Base-by-base conservation (phyloP, 169 alveolate species). In the Condylostoma magnum region DNA sequence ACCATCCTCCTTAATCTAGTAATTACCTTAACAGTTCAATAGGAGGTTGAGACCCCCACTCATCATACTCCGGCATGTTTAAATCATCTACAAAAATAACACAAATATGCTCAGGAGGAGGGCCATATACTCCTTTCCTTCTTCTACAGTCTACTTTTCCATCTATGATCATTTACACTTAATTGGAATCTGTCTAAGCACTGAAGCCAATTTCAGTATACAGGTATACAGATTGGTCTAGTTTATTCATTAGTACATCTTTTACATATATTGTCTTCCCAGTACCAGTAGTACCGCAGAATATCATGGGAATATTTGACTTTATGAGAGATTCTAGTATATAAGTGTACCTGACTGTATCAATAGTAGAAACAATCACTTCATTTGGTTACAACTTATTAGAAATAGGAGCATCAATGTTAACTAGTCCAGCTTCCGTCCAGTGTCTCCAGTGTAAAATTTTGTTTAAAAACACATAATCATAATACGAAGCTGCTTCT, bases 221-320 rank as follows among this genome's bases (percentile, higher is more conserved):
- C 79, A 92, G 69, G 57, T 87, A 95, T 57, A 82, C 68, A 33
- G 86, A 91, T 20, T 89, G 85, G 72, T 83, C 72, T 54, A 87
- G 82, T 1, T 83, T 72, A 46, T 63, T 67, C 25, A 73, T 71
- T 57, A 93, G 86, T 70, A 78, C 84, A 48, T 87, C 89, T 76
- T 77, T 37, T 28, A 83, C 79, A 6, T 93, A 81, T 31, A 86
- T 90, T 22, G 96, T 91, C 73, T 95, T 95, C 55, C 98, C 98
- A n/a, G 97, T 93, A 18, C 98, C 98, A 1, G 98, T 94, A 6
- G 96, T 95, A 0, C 98, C 98, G 47, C 94, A 86, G 57, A 95
- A 80, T 55, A 95, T 79, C 41, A 86, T 66, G 76, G 87, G 95
- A 58, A 86, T 86, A 34, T 83, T 85, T 72, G 79, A 79, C 36